Base-by-base conservation (phyloP, 2,329 filamentous ascomycete genomes). In the Exutisphaerella laricina region DNA sequence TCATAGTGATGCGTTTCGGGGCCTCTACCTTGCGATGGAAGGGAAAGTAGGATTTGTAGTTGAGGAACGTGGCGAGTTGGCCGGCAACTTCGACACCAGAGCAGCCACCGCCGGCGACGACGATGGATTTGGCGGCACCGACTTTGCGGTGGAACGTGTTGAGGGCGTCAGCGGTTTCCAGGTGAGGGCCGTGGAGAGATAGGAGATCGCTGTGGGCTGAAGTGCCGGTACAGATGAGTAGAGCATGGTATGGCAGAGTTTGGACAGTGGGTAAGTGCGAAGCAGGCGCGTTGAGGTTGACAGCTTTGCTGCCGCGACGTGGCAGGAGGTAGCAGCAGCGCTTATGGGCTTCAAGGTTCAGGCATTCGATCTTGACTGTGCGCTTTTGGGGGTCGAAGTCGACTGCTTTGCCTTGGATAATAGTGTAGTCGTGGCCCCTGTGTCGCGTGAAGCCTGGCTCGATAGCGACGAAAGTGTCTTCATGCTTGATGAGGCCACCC, bases 211-310 rank as follows among this genome's bases (percentile, higher is more conserved):
- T 65, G 17, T 58, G 51, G 4, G 63, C 58, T 14, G 57, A 58
- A n/a, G 59, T 59, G 9, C 65, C 65, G 2, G 65, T 68, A 4
- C 61, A 60, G 26, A 66, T 49, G 35, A 67, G 54, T 1, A 68
- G 54, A 18, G 63, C 60, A 43, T 67, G 56, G 46, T 60, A 67
- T 2, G 37, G 42, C 9, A 66, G 49, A 12, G 43, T 55, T 35
- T 63, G 54, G 20, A 51, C 29, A 10, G 20, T 37, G 3, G 42
- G 29, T 6, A 41, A 30, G 16, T 41, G 32, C n/a, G 26, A 36
- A 16, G 16, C 30, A 4, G 17, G 28, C 6, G 17, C 22, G 31
- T 49, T 46, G 34, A n/a, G 20, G 10, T 43, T 26, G 10, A 44
- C 16, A 4, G 14, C 14, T 4, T 39, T 28, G 43, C 30, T 37